Evolutionary conservation across 352 stramenopile species (phyloP).

Genomic region (Thraustochytrium striatum): DNA sequence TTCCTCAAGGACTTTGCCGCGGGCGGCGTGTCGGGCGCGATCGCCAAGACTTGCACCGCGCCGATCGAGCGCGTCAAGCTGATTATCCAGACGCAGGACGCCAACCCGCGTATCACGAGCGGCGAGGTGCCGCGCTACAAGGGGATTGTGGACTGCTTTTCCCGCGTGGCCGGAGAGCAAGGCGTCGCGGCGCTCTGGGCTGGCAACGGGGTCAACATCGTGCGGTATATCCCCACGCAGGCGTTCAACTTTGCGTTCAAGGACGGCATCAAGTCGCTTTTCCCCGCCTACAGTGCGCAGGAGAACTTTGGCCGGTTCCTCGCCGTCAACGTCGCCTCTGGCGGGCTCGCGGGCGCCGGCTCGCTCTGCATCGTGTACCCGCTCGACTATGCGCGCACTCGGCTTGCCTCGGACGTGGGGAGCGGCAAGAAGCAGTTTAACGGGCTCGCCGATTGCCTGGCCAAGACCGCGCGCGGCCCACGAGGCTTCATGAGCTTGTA

Average conservation of each 20-base stretch:
- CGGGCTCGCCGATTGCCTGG: conserved; percentile 92
- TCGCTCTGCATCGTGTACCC: conserved; percentile 85
- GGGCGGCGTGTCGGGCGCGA: conserved; percentile 57
- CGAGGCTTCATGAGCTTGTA: conserved; percentile 85
- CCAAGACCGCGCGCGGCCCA: conserved; percentile 75
- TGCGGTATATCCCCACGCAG: conserved; percentile 81
- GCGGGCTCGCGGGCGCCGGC: conserved; percentile 90
- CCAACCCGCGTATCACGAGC: conserved; percentile 81
- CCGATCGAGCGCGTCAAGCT: conserved; percentile 81
- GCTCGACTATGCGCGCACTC: conserved; percentile 93
- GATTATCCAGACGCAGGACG: conserved; percentile 76
- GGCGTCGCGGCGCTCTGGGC: conserved; percentile 76
- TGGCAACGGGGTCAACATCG: conserved; percentile 80
- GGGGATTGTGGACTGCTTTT: conserved; percentile 78
- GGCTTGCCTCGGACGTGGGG: conserved; percentile 95
- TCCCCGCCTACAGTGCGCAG: conserved; percentile 82
- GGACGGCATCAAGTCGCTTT: conserved; percentile 76
- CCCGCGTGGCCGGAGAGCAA: conserved; percentile 73
- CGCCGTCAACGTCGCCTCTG: conserved; percentile 93
- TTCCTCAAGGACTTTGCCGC: conserved; percentile 47
- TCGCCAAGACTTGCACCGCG: conserved; percentile 72
- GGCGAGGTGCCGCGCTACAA: conserved; percentile 77
- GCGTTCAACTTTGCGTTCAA: conserved; percentile 88
- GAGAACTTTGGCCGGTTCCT: conserved; percentile 97
- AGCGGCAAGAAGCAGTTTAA: conserved; percentile 95